Base-by-base conservation (phyloP, 2,329 filamentous ascomycete genomes). In the Dactylonectria macrodidyma region DNA sequence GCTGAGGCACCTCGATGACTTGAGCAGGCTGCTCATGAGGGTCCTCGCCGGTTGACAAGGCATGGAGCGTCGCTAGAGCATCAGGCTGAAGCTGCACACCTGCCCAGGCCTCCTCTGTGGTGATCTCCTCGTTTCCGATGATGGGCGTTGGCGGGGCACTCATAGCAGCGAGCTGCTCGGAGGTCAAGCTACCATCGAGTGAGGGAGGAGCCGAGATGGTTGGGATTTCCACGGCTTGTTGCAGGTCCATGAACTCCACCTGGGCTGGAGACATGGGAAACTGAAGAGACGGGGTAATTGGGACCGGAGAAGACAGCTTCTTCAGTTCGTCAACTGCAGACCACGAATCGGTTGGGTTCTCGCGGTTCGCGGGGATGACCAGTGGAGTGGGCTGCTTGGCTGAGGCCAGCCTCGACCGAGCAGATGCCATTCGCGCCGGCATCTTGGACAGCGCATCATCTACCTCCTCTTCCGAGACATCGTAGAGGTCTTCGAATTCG, bases 111-210 rank as follows among this genome's bases (percentile, higher is more conserved):
- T 88, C 84, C 54, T 89, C 88, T 19, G 86, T 83, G 41, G 86
- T 84, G 10, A 84, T 83, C 34, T 89, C 86, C 24, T 85, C 83
- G 64, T 85, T 83, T 16, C 86, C 89, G 71, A 93, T 87, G 67
- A 95, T 87, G 14, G 95, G 95, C 1, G 95, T 98, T 11, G 93
- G 90, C 5, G 95, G 95, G 56, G 94, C 94, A 76, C 94, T 97
- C 79, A 95, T 88, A 60, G 88, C 88, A 2, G 94, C 93, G 80
- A 97, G 88, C 78, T 97, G 95, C 77, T 98, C 95, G 2, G 95
- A 97, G 9, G 91, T 92, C 75, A 96, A 83, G 81, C 94, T 97
- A 24, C 95, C 95, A 82, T 97, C 95, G 3, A 97, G 86, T 5
- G 95, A 98, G 3, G 95, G 95, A 5, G 95, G 92, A 6, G 93